Evolutionary conservation across 371 early-diverging fungal genomes (phyloP).

Genomic region (Blastocladiella emersonii): DNA sequence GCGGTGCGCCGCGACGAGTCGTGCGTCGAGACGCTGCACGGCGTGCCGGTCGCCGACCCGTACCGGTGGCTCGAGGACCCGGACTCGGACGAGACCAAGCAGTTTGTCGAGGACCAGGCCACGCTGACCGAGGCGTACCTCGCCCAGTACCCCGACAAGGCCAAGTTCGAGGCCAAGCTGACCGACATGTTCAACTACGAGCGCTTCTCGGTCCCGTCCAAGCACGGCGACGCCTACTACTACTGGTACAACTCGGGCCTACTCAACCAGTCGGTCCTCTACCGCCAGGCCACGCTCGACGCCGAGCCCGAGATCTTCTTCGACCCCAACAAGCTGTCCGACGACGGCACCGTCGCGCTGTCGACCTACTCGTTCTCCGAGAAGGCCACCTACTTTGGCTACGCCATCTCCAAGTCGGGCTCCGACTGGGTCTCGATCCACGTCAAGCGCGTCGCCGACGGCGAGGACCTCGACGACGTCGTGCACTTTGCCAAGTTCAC

Average conservation of each 20-base stretch:
- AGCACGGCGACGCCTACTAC: slow-evolving; percentile 41
- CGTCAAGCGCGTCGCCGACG: slow-evolving; percentile 21
- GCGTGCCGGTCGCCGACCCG: slow-evolving; percentile 24
- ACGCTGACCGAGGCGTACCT: slow-evolving; percentile 15
- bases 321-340: slow-evolving; percentile 32
- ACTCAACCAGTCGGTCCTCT: slow-evolving; percentile 33
- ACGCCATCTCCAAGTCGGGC: slow-evolving; percentile 10
- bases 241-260: slow-evolving; percentile 48
- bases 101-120: slow-evolving; percentile 25
- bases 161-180: slow-evolving; percentile 20
- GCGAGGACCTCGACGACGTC: slow-evolving; percentile 15
- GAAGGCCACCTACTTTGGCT: slow-evolving; percentile 32
- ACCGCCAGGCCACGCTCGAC: slow-evolving; percentile 13
- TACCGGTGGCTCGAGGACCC: slow-evolving; percentile 45
- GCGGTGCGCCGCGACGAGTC: slow-evolving; percentile 25
- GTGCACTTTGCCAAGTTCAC: slow-evolving; percentile 45
- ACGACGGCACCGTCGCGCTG: slow-evolving; percentile 32
- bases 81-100: slow-evolving; percentile 29
- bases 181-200: slow-evolving; percentile 26
- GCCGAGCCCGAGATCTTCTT: slow-evolving; percentile 27
- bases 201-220: slow-evolving; percentile 33
- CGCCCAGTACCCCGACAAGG: slow-evolving; percentile 19
- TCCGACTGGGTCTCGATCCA: slow-evolving; percentile 48
- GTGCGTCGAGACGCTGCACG: slow-evolving; percentile 26
- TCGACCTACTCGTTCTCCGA: slow-evolving; percentile 28